Conservation (phyloP, 371 early-diverging fungal species). For the Mucor velutinosus region DNA sequence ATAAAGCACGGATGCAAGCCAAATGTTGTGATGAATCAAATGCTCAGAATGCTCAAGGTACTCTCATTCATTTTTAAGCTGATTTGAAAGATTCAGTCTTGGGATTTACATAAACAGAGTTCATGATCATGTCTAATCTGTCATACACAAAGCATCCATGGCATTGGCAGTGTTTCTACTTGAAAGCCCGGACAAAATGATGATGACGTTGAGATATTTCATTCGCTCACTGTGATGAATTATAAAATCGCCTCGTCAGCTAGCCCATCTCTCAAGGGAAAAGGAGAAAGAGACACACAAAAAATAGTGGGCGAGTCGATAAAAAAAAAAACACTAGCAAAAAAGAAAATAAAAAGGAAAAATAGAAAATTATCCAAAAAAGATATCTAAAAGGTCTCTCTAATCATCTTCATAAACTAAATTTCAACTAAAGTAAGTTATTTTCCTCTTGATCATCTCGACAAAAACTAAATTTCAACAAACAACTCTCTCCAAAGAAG, state of each 20-base stretch:
- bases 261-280: not conserved
- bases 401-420: not conserved
- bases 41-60: too few relatives aligned
- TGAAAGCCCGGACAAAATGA: not conserved
- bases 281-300: not conserved
- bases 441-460: slow-evolving; percentile 12
- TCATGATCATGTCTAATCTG: too few relatives aligned
- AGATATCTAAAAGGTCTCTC: not conserved
- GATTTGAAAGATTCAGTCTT: too few relatives aligned
- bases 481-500: slow-evolving; percentile 21
- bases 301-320: not conserved
- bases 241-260: not conserved
- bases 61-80: too few relatives aligned
- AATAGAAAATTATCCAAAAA: not conserved
- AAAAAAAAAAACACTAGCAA: not conserved
- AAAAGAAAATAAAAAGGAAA: not conserved
- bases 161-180: not conserved
- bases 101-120: too few relatives aligned
- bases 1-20: too few relatives aligned
- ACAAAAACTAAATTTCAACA: not conserved
- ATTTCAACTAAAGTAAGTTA: slow-evolving; percentile 1
- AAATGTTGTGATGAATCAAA: too few relatives aligned
- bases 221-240: not conserved
- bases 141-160: not conserved
- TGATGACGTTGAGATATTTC: not conserved